Evolutionary conservation across 2,329 filamentous ascomycete species (phyloP).

Genomic region (Xylaria polymorpha): DNA sequence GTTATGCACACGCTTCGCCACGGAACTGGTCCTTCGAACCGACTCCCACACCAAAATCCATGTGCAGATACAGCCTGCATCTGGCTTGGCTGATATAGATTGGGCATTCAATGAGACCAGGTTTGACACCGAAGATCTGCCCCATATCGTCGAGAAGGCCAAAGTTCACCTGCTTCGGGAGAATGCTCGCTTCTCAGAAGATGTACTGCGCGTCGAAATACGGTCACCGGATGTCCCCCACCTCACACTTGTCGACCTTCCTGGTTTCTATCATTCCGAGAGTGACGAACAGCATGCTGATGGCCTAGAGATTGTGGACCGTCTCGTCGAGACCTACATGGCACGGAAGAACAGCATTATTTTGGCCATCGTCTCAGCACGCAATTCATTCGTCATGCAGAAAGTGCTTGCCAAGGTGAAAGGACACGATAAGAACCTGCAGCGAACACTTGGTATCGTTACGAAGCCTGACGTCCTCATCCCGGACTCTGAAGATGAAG

Average conservation of each 20-base stretch:
- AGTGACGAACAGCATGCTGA: constrained; percentile 50
- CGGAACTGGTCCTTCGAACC: constrained; percentile 66
- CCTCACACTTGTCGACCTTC: constrained; percentile 67
- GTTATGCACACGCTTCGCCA: constrained; percentile 70
- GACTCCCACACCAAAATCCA: constrained; percentile 51
- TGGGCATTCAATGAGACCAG: constrained; percentile 48
- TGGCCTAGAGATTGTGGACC: constrained; percentile 51
- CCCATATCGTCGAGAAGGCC: constrained; percentile 63
- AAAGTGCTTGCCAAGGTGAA: constrained; percentile 59
- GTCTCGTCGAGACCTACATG: constrained; percentile 65
- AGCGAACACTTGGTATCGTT: constrained; percentile 66
- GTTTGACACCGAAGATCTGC: constrained; percentile 57
- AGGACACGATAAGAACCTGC: constrained; percentile 55
- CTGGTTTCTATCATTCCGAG: constrained; percentile 56
- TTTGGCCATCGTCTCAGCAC: constrained; percentile 64
- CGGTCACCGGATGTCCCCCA: constrained; percentile 57
- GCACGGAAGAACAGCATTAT: constrained; percentile 68
- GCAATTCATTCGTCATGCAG: constrained; percentile 63
- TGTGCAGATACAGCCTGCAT: constrained; percentile 55
- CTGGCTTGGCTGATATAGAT: constrained; percentile 33
- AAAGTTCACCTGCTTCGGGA: constrained; percentile 58
- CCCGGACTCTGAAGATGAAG: constrained; percentile 54
- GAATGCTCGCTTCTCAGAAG: constrained; percentile 55
- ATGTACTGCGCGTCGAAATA: constrained; percentile 61
- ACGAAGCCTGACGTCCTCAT: constrained; percentile 65